These are phyloP conservation scores for Exophiala sp. DNA, from an alignment of 2,329 filamentous ascomycete species.

Conservation along the genomic window DNA sequence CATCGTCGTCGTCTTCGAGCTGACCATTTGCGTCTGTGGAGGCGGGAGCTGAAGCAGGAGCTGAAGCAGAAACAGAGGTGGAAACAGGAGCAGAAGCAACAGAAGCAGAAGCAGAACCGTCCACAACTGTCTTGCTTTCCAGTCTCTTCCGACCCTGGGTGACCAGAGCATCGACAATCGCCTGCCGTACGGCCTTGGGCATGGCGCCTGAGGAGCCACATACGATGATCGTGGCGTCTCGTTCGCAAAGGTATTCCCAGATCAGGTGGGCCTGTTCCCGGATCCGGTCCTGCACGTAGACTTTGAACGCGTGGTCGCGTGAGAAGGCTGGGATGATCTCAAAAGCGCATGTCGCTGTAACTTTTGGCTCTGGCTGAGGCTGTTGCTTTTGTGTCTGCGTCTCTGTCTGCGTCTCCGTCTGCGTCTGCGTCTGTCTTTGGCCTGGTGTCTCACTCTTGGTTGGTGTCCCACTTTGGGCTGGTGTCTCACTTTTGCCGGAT, in stretches of 20 bases:
- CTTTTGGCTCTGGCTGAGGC: slow-evolving; percentile 14
- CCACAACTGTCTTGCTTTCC: slow-evolving; percentile 28
- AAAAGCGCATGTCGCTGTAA: slow-evolving; percentile 31
- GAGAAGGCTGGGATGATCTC: slow-evolving; percentile 63
- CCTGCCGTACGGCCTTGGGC: slow-evolving; percentile 63
- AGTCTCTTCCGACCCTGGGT: slow-evolving; percentile 33
- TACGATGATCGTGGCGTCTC: slow-evolving; percentile 48
- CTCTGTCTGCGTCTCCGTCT: neutral
- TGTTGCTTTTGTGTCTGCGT: slow-evolving; percentile 30
- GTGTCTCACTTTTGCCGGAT: too few relatives aligned
- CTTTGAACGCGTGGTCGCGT: slow-evolving; percentile 57
- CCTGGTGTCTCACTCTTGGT: neutral
- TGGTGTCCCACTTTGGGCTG: neutral
- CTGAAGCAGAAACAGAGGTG: too few relatives aligned
- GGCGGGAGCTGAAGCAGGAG: too few relatives aligned
- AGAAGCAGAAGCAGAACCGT: neutral
- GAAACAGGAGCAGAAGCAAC: too few relatives aligned
- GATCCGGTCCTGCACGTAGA: slow-evolving; percentile 63
- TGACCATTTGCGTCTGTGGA: too few relatives aligned
- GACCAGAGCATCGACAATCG: slow-evolving; percentile 56
- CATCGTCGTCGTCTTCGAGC: slow-evolving; percentile 43
- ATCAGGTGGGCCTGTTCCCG: slow-evolving; percentile 47
- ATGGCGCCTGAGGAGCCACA: slow-evolving; percentile 60
- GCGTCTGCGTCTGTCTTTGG: neutral
- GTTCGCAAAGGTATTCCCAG: slow-evolving; percentile 47